Evolutionary conservation across 2,329 filamentous ascomycete species (phyloP).

Genomic region (Sarocladium kiliense): DNA sequence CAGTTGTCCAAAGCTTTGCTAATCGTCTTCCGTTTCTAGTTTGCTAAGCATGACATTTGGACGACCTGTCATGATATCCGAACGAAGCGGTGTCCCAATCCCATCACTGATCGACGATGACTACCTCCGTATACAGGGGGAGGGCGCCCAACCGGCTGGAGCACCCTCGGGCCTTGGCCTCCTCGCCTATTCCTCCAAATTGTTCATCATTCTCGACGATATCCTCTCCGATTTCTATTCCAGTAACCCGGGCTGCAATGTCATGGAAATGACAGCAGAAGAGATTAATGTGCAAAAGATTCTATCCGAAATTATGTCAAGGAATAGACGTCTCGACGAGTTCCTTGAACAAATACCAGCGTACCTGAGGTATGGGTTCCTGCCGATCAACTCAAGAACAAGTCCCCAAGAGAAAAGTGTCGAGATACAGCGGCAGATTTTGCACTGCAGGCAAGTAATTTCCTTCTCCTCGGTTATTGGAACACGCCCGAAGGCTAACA

Average conservation of each 20-base stretch:
- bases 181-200: not conserved
- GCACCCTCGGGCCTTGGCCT: not conserved
- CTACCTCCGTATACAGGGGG: not conserved
- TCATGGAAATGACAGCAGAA: slow-evolving; percentile 4
- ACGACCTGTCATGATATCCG: slow-evolving; percentile 3
- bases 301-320: not conserved
- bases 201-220: slow-evolving; percentile 2
- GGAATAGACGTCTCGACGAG: not conserved
- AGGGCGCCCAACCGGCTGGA: not conserved
- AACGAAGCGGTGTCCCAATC: not conserved
- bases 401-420: not conserved
- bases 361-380: not conserved
- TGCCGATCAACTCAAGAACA: not conserved
- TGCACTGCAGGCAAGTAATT: not conserved
- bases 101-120: slow-evolving; percentile 6
- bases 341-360: not conserved
- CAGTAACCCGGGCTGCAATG: slow-evolving; percentile 1
- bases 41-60: slow-evolving; percentile 7
- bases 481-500: not conserved
- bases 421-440: slow-evolving; percentile 2
- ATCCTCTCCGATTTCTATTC: slow-evolving; percentile 4
- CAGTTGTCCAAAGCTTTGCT: not conserved
- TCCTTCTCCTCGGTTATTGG: not conserved
- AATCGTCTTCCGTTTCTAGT: not conserved
- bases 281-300: not conserved